Percentiles rank a stretch among this genome's conserved stretches.
These are phyloP conservation scores for Themeda triandra DNA, from an alignment of 176 grass and related monocot species.

Conservation along the genomic window DNA sequence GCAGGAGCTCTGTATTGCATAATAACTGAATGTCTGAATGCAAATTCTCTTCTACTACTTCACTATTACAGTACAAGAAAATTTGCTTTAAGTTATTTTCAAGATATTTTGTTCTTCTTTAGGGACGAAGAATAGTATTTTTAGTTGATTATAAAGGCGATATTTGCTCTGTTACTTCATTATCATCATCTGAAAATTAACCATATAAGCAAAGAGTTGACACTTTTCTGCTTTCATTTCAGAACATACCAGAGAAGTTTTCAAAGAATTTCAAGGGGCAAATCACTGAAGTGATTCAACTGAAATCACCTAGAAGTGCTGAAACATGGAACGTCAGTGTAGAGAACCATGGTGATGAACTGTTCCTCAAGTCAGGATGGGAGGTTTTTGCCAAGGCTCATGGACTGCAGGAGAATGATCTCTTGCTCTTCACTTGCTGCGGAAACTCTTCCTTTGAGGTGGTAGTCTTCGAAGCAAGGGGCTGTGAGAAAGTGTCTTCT, in stretches of 20 bases:
- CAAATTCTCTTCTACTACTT: not conserved
- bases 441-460: slow-evolving; percentile 45
- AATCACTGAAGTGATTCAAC: slow-evolving; percentile 16
- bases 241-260: slow-evolving; percentile 50
- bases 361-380: slow-evolving; percentile 42
- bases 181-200: not conserved
- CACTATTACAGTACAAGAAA: not conserved
- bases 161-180: not conserved
- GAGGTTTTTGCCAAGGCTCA: slow-evolving; percentile 51
- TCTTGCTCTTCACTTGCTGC: slow-evolving; percentile 43
- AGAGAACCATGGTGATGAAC: not conserved
- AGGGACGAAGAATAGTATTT: not conserved
- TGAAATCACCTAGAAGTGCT: slow-evolving; percentile 26
- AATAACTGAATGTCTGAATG: not conserved
- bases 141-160: not conserved
- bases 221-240: not conserved
- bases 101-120: not conserved
- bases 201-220: not conserved
- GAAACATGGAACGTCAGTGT: slow-evolving; percentile 32
- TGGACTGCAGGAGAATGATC: slow-evolving; percentile 38
- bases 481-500: slow-evolving; percentile 37
- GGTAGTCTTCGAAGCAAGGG: slow-evolving; percentile 34
- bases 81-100: not conserved
- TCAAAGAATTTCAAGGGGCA: slow-evolving; percentile 29
- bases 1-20: not conserved